Evolutionary conservation across 2,329 filamentous ascomycete genomes (phyloP).

Genomic region (Trichoderma sp.): DNA sequence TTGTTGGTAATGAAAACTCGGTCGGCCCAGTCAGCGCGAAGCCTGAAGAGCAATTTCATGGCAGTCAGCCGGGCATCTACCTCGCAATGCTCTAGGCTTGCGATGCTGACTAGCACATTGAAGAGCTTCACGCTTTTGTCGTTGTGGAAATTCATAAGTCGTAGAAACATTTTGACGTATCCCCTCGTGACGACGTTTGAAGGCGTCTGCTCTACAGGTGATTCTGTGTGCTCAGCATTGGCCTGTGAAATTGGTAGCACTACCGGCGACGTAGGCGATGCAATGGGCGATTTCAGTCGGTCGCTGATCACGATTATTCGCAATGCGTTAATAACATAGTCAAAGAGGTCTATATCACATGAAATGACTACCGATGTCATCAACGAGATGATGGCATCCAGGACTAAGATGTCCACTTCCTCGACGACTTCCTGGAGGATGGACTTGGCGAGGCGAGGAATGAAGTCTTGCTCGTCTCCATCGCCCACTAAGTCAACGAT

Average conservation of each 20-base stretch:
- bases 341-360: constrained; percentile 57
- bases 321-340: constrained; percentile 53
- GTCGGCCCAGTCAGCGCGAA: constrained; percentile 78
- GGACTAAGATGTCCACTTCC: constrained; percentile 62
- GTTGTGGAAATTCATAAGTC: constrained; percentile 63
- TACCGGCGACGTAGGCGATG: constrained; percentile 30
- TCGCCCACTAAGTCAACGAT: constrained; percentile 57
- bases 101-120: constrained; percentile 61
- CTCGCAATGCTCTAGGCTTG: constrained; percentile 57
- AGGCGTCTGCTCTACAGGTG: constrained; percentile 46
- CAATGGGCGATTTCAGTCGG: constrained; percentile 42
- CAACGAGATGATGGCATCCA: constrained; percentile 63
- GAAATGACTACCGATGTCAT: constrained; percentile 62
- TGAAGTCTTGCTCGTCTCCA: constrained; percentile 54
- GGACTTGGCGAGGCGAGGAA: constrained; percentile 57
- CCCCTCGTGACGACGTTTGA: constrained; percentile 70
- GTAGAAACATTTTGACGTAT: constrained; percentile 73
- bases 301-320: constrained; percentile 49
- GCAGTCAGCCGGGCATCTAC: constrained; percentile 68
- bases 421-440: constrained; percentile 59
- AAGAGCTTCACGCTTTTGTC: constrained; percentile 63
- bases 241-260: constrained; percentile 26
- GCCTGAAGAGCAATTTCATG: constrained; percentile 74
- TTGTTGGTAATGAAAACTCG: constrained; percentile 68
- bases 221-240: constrained; percentile 23